Base-by-base conservation (phyloP, 352 stramenopile species). In the Blastocystis sp. region DNA sequence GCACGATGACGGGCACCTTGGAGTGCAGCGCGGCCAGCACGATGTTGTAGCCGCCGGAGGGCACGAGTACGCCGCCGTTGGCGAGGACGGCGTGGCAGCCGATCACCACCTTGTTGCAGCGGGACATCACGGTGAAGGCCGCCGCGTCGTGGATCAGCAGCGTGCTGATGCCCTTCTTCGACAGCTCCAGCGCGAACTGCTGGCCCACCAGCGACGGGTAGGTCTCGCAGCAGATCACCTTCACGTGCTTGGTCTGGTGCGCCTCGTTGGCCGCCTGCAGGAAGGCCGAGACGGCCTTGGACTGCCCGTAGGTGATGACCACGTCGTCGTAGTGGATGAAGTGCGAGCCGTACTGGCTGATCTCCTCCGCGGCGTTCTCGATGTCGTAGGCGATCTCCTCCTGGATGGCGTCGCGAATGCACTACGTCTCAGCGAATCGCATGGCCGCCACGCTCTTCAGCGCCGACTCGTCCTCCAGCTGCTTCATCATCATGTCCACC, bases 141-240 rank as follows among this genome's bases (percentile, higher is more conserved):
- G 64, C 67, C 19, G 78, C 78, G 60, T 88, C 78, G 67, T 76
- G 78, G 53, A 88, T 88, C 21, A 88, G 60, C 23, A 56, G 41
- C 41, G 78, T 88, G 4, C 53, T 74, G 45, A 88, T 64, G 19
- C 53, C 53, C 4, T 19, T 52, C 4, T 78, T 45, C n/a, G 64
- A 69, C 17, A 88, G 28, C n/a, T 79, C 67, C n/a, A 66, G n/a
- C 10, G 78, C 78, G 45, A 76, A 79, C 78, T 74, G 19, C 38
- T 88, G 67, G 10, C 64, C 67, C 3, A 41, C 10, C 23, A 88
- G 45, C 56, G 28, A 62, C 7, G 67, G 78, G 40, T 69, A 88
- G 5, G 64, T 88, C 52, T 79, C 67, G 60, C 78, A 79, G 43
- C 45, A 74, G n/a, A 88, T 88, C 67, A 88, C 67, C n/a, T 77